Evolutionary conservation across 208 protist genomes (phyloP).

Genomic region (Naegleria lovaniensis): DNA sequence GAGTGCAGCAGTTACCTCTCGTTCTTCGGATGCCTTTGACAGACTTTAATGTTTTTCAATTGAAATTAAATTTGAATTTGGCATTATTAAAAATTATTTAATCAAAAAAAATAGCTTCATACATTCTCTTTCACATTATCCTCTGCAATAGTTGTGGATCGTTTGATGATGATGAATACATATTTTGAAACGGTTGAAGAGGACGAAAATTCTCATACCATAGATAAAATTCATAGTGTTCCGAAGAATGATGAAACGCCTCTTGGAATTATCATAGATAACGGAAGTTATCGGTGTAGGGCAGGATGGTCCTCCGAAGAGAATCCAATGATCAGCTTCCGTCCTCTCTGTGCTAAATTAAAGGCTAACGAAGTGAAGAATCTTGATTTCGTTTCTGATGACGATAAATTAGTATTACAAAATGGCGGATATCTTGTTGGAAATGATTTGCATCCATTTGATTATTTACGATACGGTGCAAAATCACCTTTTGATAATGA

Average conservation of each 20-base stretch:
- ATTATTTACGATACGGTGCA: slow-evolving; percentile 18
- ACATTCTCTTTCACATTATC: no score
- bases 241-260: neutral
- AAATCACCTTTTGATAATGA: slow-evolving; percentile 18
- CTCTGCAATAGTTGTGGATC: no score
- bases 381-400: neutral
- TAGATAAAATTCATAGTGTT: neutral
- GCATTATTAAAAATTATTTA: no score
- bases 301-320: neutral
- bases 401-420: neutral
- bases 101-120: no score
- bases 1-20: no score
- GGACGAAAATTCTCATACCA: neutral
- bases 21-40: no score
- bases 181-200: neutral
- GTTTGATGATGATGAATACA: neutral
- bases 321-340: neutral
- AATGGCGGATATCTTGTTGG: slow-evolving; percentile 14
- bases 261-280: neutral
- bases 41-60: no score
- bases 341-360: neutral
- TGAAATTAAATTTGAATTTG: no score
- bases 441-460: slow-evolving; percentile 20
- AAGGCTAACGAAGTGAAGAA: slow-evolving; percentile 1
- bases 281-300: neutral